Evolutionary conservation across 805 yeast genomes (phyloP).

Genomic region (Metschnikowia drakensbergensis): DNA sequence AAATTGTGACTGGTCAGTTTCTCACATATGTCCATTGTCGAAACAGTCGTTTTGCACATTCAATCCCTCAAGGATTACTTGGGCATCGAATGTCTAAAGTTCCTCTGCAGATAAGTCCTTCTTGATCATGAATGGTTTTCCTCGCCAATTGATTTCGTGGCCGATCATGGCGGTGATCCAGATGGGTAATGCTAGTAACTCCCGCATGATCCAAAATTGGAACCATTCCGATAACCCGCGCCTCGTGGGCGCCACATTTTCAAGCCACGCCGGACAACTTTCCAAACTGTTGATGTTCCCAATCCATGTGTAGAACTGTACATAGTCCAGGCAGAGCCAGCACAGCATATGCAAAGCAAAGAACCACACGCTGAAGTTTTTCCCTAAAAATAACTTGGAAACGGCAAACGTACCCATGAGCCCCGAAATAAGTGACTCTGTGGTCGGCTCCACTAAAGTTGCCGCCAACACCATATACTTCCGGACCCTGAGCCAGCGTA

Average conservation of each 20-base stretch:
- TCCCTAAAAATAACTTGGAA: slow-evolving; percentile 37
- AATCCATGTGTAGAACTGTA: slow-evolving; percentile 50
- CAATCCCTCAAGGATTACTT: not conserved
- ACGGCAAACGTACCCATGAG: slow-evolving; percentile 59
- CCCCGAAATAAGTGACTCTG: slow-evolving; percentile 72
- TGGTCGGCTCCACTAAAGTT: slow-evolving; percentile 80
- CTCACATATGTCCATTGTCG: no score
- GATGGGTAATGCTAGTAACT: slow-evolving; percentile 71
- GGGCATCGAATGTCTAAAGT: slow-evolving; percentile 22
- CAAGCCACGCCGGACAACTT: slow-evolving; percentile 13
- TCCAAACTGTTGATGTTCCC: slow-evolving; percentile 16
- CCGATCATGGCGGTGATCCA: slow-evolving; percentile 83
- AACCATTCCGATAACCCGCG: slow-evolving; percentile 26
- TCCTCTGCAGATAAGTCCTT: slow-evolving; percentile 77
- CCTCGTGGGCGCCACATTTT: slow-evolving; percentile 16
- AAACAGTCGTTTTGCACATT: no score
- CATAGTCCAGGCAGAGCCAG: slow-evolving; percentile 66
- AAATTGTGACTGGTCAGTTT: no score
- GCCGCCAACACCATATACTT: slow-evolving; percentile 86
- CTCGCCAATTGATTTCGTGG: slow-evolving; percentile 73
- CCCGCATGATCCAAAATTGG: slow-evolving; percentile 62
- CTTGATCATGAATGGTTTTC: slow-evolving; percentile 67
- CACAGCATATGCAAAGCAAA: slow-evolving; percentile 50
- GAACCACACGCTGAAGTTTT: slow-evolving; percentile 31
- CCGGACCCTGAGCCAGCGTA: slow-evolving; percentile 82